Conservation (phyloP, 1,284 basidiomycete species). For the Puccinia hordei region DNA sequence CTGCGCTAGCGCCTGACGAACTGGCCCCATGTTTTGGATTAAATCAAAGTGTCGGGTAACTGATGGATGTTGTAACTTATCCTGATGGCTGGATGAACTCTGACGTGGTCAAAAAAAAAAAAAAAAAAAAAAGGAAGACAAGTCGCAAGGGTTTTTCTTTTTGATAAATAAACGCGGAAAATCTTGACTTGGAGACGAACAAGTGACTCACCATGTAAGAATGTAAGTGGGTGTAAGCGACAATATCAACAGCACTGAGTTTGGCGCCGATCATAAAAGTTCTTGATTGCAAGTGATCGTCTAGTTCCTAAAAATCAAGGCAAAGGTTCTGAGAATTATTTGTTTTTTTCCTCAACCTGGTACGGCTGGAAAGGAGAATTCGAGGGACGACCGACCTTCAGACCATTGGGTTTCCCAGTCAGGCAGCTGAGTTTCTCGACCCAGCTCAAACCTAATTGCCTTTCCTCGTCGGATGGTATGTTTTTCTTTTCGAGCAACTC, state of each 20-base stretch:
- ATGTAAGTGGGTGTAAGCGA: conserved; percentile 36
- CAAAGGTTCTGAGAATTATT: background rate
- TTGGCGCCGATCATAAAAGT: conserved; percentile 31
- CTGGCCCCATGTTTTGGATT: conserved; percentile 72
- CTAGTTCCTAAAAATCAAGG: conserved; percentile 27
- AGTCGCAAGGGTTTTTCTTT: background rate
- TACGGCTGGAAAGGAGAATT: background rate
- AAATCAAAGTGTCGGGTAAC: conserved; percentile 91
- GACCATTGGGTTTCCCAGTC: background rate
- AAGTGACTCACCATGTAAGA: conserved; percentile 35
- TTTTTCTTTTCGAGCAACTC: background rate
- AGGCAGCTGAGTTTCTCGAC: conserved; percentile 14
- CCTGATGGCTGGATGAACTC: conserved; percentile 45
- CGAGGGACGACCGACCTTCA: conserved; percentile 5
- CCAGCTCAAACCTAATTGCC: conserved; percentile 10
- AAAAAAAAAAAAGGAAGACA: background rate
- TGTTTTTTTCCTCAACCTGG: too few species aligned
- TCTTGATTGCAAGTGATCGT: conserved; percentile 28
- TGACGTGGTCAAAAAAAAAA: background rate
- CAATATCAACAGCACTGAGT: conserved; percentile 21
- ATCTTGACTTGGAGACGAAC: background rate
- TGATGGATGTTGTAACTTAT: conserved; percentile 66
- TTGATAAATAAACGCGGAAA: too few species aligned
- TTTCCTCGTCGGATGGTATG: conserved; percentile 7
- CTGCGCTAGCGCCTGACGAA: conserved; percentile 65